Evolutionary conservation across 2,329 filamentous ascomycete species (phyloP).

Genomic region (Cryphonectria japonica): DNA sequence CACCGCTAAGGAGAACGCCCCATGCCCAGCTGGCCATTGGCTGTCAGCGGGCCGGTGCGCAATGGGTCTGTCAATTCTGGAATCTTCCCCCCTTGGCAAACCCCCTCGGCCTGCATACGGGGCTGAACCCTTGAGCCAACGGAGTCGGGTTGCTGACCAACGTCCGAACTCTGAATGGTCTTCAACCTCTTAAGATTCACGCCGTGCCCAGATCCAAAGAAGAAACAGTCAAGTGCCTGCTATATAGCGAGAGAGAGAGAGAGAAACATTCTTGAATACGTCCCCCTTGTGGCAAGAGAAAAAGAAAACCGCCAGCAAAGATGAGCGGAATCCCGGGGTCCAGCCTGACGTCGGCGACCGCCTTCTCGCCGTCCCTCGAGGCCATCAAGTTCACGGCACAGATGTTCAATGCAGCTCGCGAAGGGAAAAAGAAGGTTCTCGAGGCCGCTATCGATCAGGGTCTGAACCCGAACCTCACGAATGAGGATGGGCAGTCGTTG

Average conservation of each 20-base stretch:
- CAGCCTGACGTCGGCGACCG: conserved; percentile 14
- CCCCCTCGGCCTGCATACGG: not conserved
- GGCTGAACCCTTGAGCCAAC: not conserved
- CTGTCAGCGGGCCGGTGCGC: not conserved
- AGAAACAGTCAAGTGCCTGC: too few relatives aligned
- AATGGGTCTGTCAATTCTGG: not conserved
- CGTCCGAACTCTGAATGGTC: not conserved
- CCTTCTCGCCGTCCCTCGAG: conserved; percentile 57
- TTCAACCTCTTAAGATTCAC: not conserved
- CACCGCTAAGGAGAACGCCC: not conserved
- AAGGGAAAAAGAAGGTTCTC: conserved; percentile 61
- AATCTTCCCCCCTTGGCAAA: not conserved
- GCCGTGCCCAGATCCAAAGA: too few relatives aligned
- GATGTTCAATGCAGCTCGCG: conserved; percentile 69
- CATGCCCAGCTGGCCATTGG: not conserved
- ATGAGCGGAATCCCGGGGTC: not conserved
- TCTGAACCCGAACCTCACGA: conserved; percentile 70
- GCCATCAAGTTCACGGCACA: conserved; percentile 67
- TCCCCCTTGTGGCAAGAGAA: not conserved
- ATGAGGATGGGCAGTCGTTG: conserved; percentile 73
- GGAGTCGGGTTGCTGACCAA: not conserved
- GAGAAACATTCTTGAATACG: not conserved
- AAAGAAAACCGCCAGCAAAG: not conserved
- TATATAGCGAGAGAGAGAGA: too few relatives aligned
- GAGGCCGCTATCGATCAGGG: conserved; percentile 66